Base-by-base conservation (phyloP, 2,329 filamentous ascomycete species). In the Fusarium sp. region DNA sequence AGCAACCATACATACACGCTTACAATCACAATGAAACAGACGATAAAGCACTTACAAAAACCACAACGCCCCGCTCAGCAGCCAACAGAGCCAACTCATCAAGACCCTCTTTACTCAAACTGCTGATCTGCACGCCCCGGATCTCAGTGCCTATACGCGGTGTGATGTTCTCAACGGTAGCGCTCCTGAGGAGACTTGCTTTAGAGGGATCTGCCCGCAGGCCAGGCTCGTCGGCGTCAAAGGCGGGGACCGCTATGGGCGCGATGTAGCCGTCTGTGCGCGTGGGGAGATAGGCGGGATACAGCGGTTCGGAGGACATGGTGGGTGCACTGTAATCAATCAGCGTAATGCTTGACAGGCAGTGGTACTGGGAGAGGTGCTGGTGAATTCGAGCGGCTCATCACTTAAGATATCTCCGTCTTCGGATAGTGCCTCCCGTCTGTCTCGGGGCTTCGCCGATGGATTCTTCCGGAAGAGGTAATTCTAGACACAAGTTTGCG, bases 281-380 rank as follows among this genome's bases (percentile, higher is more conserved):
- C 28, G 74, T 78, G 26, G 76, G 76, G 10, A 78, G 66, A 43
- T 78, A 78, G 8, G 71, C 70, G 39, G 76, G 75, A 57, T 78
- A 78, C 8, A 77, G 44, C 7, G 76, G 76, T 13, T 67, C 62
- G 9, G 48, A 39, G 2, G 75, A 69, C 57, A 57, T 65, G 19
- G 14, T 13, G 1, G 0, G 19, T 14, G 24, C 4, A 30, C 15
- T 4, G 24, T 7, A 24, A 24, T 24, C 24, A 24, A 24, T 24
- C 26, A 10, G 8, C 9, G 26, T 26, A 26, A 26, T 26, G 26
- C 26, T 26, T 10, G n/a, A 15, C 9, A 32, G 11, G 8, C 8
- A 55, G 15, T 30, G 43, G 40, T 17, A 35, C n/a, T 9, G 35
- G 17, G 7, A n/a, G 19, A 37, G n/a, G 35, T 35, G 49, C 41